Percentiles rank a stretch among this genome's conserved stretches.
These are phyloP conservation scores for Ascomycota sp. DNA, from an alignment of 2,329 filamentous ascomycete genomes.

Conservation along the genomic window DNA sequence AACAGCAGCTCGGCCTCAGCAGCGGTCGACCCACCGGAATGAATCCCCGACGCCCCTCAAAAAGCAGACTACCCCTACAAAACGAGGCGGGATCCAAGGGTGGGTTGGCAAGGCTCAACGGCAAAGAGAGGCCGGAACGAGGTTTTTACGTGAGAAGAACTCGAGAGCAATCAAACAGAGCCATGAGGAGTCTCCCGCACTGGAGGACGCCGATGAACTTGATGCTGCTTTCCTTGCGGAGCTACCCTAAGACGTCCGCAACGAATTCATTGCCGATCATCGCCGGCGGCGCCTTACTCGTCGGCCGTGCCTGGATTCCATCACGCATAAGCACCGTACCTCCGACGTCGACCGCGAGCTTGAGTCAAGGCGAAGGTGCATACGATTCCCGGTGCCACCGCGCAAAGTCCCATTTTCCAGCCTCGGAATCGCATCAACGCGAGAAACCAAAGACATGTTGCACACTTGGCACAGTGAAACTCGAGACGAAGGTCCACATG, in stretches of 20 bases:
- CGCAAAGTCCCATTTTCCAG: conserved; percentile 25
- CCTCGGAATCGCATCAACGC: conserved; percentile 18
- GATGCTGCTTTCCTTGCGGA: conserved; percentile 61
- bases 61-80: conserved; percentile 42
- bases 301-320: conserved; percentile 25
- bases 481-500: conserved; percentile 52
- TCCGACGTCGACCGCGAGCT: conserved; percentile 7
- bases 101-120: conserved; percentile 25
- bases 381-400: conserved; percentile 26
- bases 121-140: conserved; percentile 32
- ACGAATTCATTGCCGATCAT: conserved; percentile 61
- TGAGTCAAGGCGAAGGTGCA: conserved; percentile 17
- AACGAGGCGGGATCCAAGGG: conserved; percentile 29
- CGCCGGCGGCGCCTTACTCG: conserved; percentile 33
- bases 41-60: conserved; percentile 28
- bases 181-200: conserved; percentile 7
- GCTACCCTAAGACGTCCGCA: conserved; percentile 60
- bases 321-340: conserved; percentile 7
- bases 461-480: conserved; percentile 60
- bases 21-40: conserved; percentile 34
- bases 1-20: conserved; percentile 13
- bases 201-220: conserved; percentile 25
- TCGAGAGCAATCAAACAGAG: conserved; percentile 30
- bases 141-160: conserved; percentile 47
- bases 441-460: conserved; percentile 54